Evolutionary conservation across 352 stramenopile genomes (phyloP).

Genomic region (Globisporangium cylindrosporum): DNA sequence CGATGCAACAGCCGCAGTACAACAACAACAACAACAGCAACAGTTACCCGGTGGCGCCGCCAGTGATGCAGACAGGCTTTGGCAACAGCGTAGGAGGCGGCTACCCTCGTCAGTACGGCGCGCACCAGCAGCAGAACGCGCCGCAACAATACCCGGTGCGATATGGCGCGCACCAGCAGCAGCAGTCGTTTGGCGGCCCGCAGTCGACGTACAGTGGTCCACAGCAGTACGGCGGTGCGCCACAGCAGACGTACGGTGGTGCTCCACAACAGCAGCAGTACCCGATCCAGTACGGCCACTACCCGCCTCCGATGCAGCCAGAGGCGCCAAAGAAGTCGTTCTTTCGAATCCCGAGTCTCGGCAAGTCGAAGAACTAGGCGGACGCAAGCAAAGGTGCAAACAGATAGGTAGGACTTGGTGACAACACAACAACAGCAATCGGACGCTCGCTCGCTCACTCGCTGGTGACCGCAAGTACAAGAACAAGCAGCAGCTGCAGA

Average conservation of each 20-base stretch:
- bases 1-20: slow-evolving; percentile 12
- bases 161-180: slow-evolving; percentile 17
- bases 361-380: slow-evolving; percentile 69
- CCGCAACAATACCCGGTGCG: slow-evolving; percentile 19
- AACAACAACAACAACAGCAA: not conserved
- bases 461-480: not conserved
- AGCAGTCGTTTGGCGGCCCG: slow-evolving; percentile 25
- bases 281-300: slow-evolving; percentile 27
- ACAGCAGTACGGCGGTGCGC: slow-evolving; percentile 31
- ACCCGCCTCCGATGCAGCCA: slow-evolving; percentile 50
- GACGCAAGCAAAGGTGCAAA: not conserved
- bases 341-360: slow-evolving; percentile 61
- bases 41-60: slow-evolving; percentile 8
- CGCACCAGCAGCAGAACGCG: slow-evolving; percentile 32
- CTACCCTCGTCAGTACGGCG: slow-evolving; percentile 42
- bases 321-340: slow-evolving; percentile 65
- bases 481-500: not conserved
- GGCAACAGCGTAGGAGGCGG: slow-evolving; percentile 23
- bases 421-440: slow-evolving; percentile 4
- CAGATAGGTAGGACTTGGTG: slow-evolving; percentile 18
- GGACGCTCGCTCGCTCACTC: not conserved
- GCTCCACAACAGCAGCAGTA: slow-evolving; percentile 26
- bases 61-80: slow-evolving; percentile 22
- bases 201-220: slow-evolving; percentile 21
- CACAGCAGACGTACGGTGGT: slow-evolving; percentile 24